These are phyloP conservation scores for Thermothelomyces thermophilus DNA, from an alignment of 2,329 filamentous ascomycete species.

Conservation along the genomic window DNA sequence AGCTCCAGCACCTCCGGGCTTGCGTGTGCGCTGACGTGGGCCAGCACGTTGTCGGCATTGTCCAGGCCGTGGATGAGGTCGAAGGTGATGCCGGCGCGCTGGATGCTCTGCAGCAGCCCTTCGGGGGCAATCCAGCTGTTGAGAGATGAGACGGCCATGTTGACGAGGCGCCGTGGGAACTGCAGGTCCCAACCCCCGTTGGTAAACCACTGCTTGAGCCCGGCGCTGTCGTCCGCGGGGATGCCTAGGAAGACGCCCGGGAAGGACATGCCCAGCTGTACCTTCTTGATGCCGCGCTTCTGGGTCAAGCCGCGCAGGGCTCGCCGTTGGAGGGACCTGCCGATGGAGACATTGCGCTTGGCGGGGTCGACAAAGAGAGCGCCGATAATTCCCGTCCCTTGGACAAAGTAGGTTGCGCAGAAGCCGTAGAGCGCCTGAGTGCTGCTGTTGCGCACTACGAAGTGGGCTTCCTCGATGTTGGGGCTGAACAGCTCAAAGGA, in stretches of 20 bases:
- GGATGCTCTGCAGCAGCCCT: slow-evolving; percentile 66
- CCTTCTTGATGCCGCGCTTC: slow-evolving; percentile 64
- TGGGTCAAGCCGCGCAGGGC: slow-evolving; percentile 69
- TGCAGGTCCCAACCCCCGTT: slow-evolving; percentile 79
- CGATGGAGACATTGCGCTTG: slow-evolving; percentile 83
- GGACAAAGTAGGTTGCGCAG: slow-evolving; percentile 78
- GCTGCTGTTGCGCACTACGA: slow-evolving; percentile 89
- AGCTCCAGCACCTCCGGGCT: slow-evolving; percentile 74
- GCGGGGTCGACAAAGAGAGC: slow-evolving; percentile 84
- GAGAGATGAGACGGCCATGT: slow-evolving; percentile 69
- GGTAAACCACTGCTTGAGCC: slow-evolving; percentile 71
- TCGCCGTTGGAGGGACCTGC: slow-evolving; percentile 79
- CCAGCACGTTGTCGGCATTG: slow-evolving; percentile 65
- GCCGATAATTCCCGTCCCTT: slow-evolving; percentile 67
- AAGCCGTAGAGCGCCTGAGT: slow-evolving; percentile 89
- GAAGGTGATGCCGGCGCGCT: slow-evolving; percentile 68
- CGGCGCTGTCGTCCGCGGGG: slow-evolving; percentile 49
- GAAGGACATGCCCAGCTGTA: slow-evolving; percentile 75
- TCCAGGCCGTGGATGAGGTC: slow-evolving; percentile 77
- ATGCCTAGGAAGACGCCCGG: slow-evolving; percentile 85
- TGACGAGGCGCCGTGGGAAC: slow-evolving; percentile 51
- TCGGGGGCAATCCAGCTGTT: slow-evolving; percentile 67
- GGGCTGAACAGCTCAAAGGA: slow-evolving; percentile 69
- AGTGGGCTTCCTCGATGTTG: slow-evolving; percentile 73
- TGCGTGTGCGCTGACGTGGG: slow-evolving; percentile 66